Evolutionary conservation across 768 basidiomycete species (phyloP), one percentile per base, ranked within the genome.

Genomic region (Boletus insuetus): DNA sequence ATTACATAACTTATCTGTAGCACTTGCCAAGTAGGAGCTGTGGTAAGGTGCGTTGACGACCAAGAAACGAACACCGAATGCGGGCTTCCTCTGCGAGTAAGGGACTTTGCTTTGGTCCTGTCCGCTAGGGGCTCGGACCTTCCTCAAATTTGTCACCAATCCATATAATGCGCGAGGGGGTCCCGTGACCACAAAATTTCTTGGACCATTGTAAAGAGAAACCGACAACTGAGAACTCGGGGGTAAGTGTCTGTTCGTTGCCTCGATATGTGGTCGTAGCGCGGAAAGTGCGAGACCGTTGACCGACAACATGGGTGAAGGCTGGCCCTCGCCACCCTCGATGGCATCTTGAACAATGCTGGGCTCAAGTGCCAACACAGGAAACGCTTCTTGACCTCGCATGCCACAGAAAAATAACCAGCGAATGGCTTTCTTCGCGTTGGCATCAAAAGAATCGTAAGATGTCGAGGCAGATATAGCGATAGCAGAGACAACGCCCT

Each of bases 31-130:
- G 73, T 98, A 96, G 19, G 77, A 76, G 72, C 94, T 95, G 79
- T 99, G 97, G 75, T 94, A 99, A 1, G 97, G 97, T 2, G 94
- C 96, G 50, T 86, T 89, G 66, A 99, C 89, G n/a, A 92, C 88
- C 64, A 99, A 76, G 79, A 98, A 99, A 43, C 97, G 87, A 46
- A 90, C 83, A 41, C 84, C 88, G 73, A 99, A 98, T 6, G 92
- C 89, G 7, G 91, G 87, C 74, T 96, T 96, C 63, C 97, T 83
- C 76, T 98, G 94, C 9, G 94, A 96, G 77, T 87, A 96, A 11
- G 94, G 91, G 3, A 83, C 77, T 75, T 97, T 97, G 81, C 87
- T 91, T 73, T 99, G 97, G 63, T 99, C 97, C 34, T 87, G 77
- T 37, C 93, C 93, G 19, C 78, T 79, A 0, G 93, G 82, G 1